phyloP scores from a whole-genome alignment of 2,329 filamentous ascomycete genomes.

The Fusarium sterilihyphosum region DNA sequence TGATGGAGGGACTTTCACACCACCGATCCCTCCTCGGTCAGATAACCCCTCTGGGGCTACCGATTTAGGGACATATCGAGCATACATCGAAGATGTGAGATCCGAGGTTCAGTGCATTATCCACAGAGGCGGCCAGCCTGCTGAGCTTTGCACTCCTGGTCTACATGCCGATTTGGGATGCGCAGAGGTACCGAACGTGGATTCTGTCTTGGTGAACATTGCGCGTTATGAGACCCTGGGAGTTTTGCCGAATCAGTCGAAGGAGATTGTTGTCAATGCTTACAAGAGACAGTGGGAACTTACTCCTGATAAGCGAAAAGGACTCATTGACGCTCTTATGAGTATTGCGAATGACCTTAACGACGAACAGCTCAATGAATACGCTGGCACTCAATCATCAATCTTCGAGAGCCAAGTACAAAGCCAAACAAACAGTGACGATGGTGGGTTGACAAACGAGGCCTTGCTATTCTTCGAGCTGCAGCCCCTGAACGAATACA shows the following conservation, averaged over 20 bases:
- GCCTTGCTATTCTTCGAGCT: conserved; percentile 50
- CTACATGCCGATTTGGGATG: conserved; percentile 48
- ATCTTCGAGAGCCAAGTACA: conserved; percentile 51
- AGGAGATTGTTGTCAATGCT: conserved; percentile 51
- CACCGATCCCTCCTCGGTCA: conserved; percentile 47
- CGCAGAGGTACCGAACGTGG: conserved; percentile 43
- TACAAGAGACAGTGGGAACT: conserved; percentile 55
- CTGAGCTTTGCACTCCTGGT: conserved; percentile 47
- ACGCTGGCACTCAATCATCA: conserved; percentile 52
- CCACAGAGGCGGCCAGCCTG: conserved; percentile 47
- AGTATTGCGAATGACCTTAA: conserved; percentile 49
- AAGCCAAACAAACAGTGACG: conserved; percentile 42
- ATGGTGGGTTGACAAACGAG: conserved; percentile 46
- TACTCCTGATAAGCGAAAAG: conserved; percentile 43
- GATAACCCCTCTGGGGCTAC: conserved; percentile 49
- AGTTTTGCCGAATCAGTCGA: conserved; percentile 49
- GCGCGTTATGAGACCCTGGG: conserved; percentile 51
- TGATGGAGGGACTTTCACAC: conserved; percentile 51
- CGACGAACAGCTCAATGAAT: conserved; percentile 50
- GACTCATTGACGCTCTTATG: conserved; percentile 48
- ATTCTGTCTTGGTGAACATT: conserved; percentile 43
- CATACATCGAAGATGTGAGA: conserved; percentile 61
- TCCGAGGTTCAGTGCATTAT: conserved; percentile 59
- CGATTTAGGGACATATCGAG: conserved; percentile 54
- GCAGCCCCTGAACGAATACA: conserved; percentile 49